These are phyloP conservation scores for Candida incommunis DNA, from an alignment of 805 yeast species.

Conservation along the genomic window DNA sequence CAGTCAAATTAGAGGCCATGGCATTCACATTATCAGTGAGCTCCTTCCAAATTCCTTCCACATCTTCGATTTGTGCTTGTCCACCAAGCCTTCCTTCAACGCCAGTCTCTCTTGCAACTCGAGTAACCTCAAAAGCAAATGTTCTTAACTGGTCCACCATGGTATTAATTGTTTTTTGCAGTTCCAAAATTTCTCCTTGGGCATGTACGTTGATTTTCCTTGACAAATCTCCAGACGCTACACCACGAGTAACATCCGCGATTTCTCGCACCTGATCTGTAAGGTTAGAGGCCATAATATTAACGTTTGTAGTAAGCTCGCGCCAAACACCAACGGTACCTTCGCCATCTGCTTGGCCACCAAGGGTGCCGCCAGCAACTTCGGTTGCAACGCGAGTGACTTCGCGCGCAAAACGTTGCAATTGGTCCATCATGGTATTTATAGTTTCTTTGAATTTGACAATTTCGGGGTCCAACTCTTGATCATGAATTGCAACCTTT, in stretches of 20 bases:
- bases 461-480: constrained; percentile 67
- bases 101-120: constrained; percentile 82
- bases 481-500: constrained; percentile 59
- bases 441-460: constrained; percentile 67
- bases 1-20: constrained; percentile 77
- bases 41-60: constrained; percentile 80
- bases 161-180: constrained; percentile 75
- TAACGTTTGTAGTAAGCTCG: constrained; percentile 72
- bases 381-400: constrained; percentile 80
- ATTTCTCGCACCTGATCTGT: constrained; percentile 84
- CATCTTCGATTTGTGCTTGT: constrained; percentile 66
- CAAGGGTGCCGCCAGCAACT: constrained; percentile 80
- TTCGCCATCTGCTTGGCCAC: constrained; percentile 75
- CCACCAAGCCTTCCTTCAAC: constrained; percentile 84
- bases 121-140: constrained; percentile 74
- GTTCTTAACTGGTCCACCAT: constrained; percentile 79
- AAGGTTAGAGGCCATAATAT: constrained; percentile 78
- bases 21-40: constrained; percentile 79
- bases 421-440: constrained; percentile 80
- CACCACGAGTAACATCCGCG: constrained; percentile 81
- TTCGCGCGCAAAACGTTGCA: constrained; percentile 67
- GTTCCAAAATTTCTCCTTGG: constrained; percentile 75
- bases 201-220: constrained; percentile 81
- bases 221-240: constrained; percentile 73
- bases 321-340: constrained; percentile 88